Percentiles rank a stretch among this genome's conserved stretches.
These are phyloP conservation scores for Septoria petroselini DNA, from an alignment of 2,329 filamentous ascomycete genomes.

Conservation along the genomic window DNA sequence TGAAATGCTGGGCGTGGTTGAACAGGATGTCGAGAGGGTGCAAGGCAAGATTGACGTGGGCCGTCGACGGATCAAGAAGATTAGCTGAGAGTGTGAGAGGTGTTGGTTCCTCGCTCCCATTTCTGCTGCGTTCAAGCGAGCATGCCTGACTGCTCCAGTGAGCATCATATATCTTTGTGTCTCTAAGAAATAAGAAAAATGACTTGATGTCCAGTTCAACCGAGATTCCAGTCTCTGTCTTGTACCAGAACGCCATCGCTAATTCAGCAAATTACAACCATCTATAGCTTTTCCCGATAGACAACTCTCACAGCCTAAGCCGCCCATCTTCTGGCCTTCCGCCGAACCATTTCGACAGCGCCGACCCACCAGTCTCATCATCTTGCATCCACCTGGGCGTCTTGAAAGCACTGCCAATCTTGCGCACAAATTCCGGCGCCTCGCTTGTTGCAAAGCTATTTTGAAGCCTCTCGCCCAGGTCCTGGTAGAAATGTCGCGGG, in stretches of 20 bases:
- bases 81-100: slow-evolving; percentile 40
- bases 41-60: slow-evolving; percentile 68
- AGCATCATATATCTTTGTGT: slow-evolving; percentile 1
- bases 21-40: slow-evolving; percentile 64
- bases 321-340: slow-evolving; percentile 34
- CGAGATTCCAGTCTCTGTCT: neutral
- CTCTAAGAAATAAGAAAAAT: no score
- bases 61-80: slow-evolving; percentile 68
- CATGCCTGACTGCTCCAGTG: neutral
- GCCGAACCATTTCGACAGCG: slow-evolving; percentile 37
- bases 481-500: slow-evolving; percentile 68
- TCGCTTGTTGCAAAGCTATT: slow-evolving; percentile 88
- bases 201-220: no score
- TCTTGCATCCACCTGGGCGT: slow-evolving; percentile 72
- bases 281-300: neutral
- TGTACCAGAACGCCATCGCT: slow-evolving; percentile 8
- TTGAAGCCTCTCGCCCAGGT: slow-evolving; percentile 77
- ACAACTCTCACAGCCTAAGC: slow-evolving; percentile 28
- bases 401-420: slow-evolving; percentile 66
- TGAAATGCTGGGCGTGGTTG: slow-evolving; percentile 64
- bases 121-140: slow-evolving; percentile 21
- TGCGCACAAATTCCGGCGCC: slow-evolving; percentile 70
- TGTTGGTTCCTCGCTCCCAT: neutral
- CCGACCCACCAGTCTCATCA: slow-evolving; percentile 25
- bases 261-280: no score